A percentile compares a stretch with the other conserved stretches of the same genome.
phyloP scores from a whole-genome alignment of 2,329 filamentous ascomycete species.

The Aspergillus unguis region DNA sequence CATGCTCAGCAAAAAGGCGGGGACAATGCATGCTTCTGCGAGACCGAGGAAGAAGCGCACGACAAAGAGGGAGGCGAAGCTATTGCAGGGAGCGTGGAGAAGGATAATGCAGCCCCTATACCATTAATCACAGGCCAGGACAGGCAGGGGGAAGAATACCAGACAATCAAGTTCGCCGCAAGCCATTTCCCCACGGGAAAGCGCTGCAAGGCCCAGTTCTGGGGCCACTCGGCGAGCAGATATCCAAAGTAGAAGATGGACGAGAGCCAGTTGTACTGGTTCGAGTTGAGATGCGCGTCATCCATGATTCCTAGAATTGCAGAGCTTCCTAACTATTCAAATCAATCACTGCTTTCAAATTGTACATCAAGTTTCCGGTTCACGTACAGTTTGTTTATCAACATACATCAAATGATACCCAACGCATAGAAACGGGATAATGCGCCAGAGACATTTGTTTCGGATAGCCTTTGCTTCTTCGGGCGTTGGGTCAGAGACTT shows the following conservation, averaged over 20 bases:
- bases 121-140: background rate
- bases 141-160: background rate
- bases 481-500: conserved; percentile 36
- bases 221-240: conserved; percentile 38
- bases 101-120: conserved; percentile 31
- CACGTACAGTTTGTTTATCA: conserved; percentile 36
- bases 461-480: conserved; percentile 18
- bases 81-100: conserved; percentile 45
- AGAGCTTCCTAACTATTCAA: conserved; percentile 19
- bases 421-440: conserved; percentile 40
- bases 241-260: conserved; percentile 46
- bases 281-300: conserved; percentile 26
- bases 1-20: conserved; percentile 44
- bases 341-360: background rate
- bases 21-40: conserved; percentile 52
- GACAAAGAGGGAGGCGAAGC: conserved; percentile 48
- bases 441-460: conserved; percentile 36
- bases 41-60: conserved; percentile 53
- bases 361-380: no score
- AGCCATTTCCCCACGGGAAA: conserved; percentile 41
- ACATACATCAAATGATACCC: conserved; percentile 44
- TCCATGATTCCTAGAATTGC: conserved; percentile 32
- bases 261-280: conserved; percentile 40
- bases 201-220: conserved; percentile 43
- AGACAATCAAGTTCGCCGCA: conserved; percentile 28